Conservation (phyloP, 78 protist species). For the Dictyostelium brefeldianum region DNA sequence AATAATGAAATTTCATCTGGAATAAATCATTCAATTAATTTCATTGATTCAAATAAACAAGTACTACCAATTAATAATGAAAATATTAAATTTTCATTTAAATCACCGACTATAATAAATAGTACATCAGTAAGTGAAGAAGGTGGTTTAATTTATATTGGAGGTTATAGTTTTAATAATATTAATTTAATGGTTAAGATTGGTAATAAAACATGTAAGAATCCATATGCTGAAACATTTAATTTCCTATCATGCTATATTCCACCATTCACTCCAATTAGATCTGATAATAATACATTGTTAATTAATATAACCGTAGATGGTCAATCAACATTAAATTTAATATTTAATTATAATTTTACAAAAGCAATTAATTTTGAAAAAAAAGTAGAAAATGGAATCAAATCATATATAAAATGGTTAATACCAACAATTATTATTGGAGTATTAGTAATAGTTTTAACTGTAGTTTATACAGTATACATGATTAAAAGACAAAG, state of each 20-base stretch:
- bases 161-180: background rate
- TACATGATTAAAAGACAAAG: background rate
- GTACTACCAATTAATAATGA: background rate
- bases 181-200: background rate
- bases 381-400: background rate
- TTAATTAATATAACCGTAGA: slow-evolving; percentile 1
- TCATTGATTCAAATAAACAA: background rate
- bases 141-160: background rate
- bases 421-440: background rate
- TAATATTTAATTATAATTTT: background rate
- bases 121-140: background rate
- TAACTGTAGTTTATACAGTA: background rate
- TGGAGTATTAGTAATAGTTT: slow-evolving; percentile 1
- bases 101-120: background rate
- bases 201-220: slow-evolving; percentile 6
- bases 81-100: background rate
- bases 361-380: slow-evolving; percentile 12
- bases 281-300: background rate
- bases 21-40: background rate
- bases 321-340: background rate
- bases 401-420: background rate
- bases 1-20: background rate
- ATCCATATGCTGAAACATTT: slow-evolving; percentile 1
- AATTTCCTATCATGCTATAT: background rate
- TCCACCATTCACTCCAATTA: background rate